Evolutionary conservation across 805 yeast species (phyloP).

Genomic region (Candida caryicola): DNA sequence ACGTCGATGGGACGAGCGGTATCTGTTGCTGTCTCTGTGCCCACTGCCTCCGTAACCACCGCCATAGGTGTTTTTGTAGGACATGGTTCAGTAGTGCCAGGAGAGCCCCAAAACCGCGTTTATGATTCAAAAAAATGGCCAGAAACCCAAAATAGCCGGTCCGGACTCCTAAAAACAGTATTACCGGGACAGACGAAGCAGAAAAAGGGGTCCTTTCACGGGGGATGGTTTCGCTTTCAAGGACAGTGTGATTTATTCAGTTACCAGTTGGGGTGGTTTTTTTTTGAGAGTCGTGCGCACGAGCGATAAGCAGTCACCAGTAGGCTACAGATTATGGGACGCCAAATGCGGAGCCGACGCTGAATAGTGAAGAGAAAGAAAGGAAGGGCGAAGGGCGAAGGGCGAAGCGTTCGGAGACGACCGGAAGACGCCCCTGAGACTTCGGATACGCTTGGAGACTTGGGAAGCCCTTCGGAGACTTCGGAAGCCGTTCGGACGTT

Average conservation of each 20-base stretch:
- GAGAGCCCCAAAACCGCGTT: not conserved
- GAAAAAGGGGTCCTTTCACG: not conserved
- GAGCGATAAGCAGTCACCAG: not conserved
- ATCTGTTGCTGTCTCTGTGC: constrained; percentile 2
- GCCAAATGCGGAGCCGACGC: too few relatives aligned
- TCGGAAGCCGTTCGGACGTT: too few relatives aligned
- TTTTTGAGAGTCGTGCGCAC: not conserved
- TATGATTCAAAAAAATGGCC: not conserved
- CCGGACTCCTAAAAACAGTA: too few relatives aligned
- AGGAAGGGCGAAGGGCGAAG: too few relatives aligned
- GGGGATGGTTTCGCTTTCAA: not conserved
- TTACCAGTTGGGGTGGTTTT: not conserved
- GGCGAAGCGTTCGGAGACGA: too few relatives aligned
- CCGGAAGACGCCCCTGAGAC: too few relatives aligned
- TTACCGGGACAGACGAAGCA: too few relatives aligned
- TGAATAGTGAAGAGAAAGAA: too few relatives aligned
- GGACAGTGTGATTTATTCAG: not conserved
- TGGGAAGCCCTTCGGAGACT: too few relatives aligned
- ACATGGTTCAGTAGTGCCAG: not conserved
- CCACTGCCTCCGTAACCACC: constrained; percentile 1
- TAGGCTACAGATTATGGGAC: too few relatives aligned
- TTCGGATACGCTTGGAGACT: too few relatives aligned
- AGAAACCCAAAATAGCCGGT: too few relatives aligned
- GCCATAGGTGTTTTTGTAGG: constrained; percentile 4
- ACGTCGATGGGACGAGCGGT: not conserved